Evolutionary conservation across 345 rosid genomes (phyloP), one percentile per base, ranked within the genome.

Genomic region (Populus nigra): DNA sequence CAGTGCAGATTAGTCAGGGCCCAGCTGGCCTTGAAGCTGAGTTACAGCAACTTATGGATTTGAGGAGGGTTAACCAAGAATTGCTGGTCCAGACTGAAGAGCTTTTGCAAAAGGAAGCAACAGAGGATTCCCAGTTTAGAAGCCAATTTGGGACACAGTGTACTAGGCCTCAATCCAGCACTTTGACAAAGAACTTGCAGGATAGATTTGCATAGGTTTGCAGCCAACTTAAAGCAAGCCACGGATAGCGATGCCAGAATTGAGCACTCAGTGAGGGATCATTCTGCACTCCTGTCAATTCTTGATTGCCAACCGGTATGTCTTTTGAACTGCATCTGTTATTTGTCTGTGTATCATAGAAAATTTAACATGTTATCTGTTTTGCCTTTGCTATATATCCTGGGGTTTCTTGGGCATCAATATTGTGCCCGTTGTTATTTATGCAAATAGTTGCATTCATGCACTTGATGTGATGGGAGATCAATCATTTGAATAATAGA

Each of bases 91-190:
- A 93, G 85, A 93, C 95, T 0, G 98, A 96, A 83, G 98, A 96
- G 85, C 92, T 92, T 86, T 87, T 96, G 88, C 96, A 96, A 85
- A 96, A 96, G 83, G 99, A 96, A 86, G 96, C 98, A 69, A 71
- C 91, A 75, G 99, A 96, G 79, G 99, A 96, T 78, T 80, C 93
- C 65, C 99, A 96, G 71, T 93, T 93, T 77, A 90, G 99, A 85
- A 88, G 93, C 79, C 99, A 96, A 83, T 96, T 93, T 86, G 99
- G 99, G 82, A 89, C 94, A n/a, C 90, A 96, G 69, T 96, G 99
- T 98, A 96, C 99, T 57, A 88, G 99, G 82, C 99, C 99, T 76
- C 98, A 96, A 55, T 96, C 99, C 73, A 89, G 89, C 88, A 96
- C 99, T 61, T 85, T 96, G 84, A 93, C 99, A 38, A 96, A 93